Conservation (phyloP, 129 eudicot species). For the Artemisia annua region DNA sequence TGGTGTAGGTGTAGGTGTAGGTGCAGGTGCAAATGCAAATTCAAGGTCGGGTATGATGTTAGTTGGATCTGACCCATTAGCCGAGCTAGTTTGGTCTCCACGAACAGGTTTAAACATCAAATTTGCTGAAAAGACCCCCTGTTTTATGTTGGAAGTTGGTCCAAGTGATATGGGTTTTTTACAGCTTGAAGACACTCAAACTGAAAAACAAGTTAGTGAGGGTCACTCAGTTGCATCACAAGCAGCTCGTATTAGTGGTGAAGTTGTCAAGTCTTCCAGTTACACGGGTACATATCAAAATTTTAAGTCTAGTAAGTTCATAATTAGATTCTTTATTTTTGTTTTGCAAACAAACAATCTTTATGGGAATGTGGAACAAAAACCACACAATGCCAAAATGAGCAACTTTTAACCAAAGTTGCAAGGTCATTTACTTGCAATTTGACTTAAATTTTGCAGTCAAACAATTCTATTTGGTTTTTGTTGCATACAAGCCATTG, state of each 20-base stretch:
- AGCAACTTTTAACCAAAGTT: background rate
- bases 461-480: background rate
- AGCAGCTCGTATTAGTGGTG: constrained; percentile 17
- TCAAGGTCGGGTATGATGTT: constrained; percentile 32
- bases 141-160: constrained; percentile 40
- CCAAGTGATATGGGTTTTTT: constrained; percentile 39
- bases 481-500: background rate
- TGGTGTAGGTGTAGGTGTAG: constrained; percentile 23
- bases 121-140: constrained; percentile 42
- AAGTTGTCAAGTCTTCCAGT: constrained; percentile 21
- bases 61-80: constrained; percentile 49
- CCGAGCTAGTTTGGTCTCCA: constrained; percentile 81
- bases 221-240: constrained; percentile 3
- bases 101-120: constrained; percentile 54
- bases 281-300: constrained; percentile 25
- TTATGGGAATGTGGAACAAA: background rate
- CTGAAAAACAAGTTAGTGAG: constrained; percentile 20
- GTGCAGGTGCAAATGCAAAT: constrained; percentile 87
- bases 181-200: constrained; percentile 27
- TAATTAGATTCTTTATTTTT: no score
- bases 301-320: background rate
- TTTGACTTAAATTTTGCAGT: background rate
- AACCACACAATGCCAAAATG: background rate
- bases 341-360: background rate
- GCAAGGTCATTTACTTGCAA: background rate